Evolutionary conservation across 805 yeast species (phyloP).

Genomic region (Saccharomyces paradoxus): DNA sequence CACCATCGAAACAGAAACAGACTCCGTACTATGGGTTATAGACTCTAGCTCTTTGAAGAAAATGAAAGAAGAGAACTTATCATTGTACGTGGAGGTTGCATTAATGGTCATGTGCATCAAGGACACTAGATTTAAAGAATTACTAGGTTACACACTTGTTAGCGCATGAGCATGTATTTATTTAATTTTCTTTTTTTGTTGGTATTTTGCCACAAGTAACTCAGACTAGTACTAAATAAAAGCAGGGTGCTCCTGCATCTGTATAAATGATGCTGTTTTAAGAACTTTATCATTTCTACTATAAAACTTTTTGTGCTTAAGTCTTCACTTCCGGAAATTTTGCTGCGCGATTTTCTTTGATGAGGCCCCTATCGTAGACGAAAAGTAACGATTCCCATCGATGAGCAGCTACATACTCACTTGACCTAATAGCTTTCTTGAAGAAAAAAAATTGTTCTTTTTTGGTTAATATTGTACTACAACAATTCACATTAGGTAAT

Average conservation of each 20-base stretch:
- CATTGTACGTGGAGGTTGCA: constrained; percentile 55
- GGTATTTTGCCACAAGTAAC: neutral
- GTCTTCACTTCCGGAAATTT: neutral
- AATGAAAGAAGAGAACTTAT: constrained; percentile 42
- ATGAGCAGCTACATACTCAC: neutral
- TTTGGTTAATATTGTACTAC: neutral
- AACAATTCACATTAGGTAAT: neutral
- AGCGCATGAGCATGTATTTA: constrained; percentile 33
- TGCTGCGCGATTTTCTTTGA: neutral
- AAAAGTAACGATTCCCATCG: neutral
- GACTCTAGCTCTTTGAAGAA: constrained; percentile 38
- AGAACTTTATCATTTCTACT: neutral
- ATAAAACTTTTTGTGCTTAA: neutral
- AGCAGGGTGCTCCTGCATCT: neutral
- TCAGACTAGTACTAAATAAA: neutral
- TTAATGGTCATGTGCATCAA: constrained; percentile 53
- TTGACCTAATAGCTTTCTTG: neutral
- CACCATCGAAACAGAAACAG: constrained; percentile 48
- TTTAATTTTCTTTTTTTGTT: neutral
- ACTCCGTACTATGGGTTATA: constrained; percentile 63
- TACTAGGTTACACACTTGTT: constrained; percentile 69
- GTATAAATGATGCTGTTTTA: neutral
- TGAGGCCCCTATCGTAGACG: neutral
- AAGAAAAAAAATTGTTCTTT: neutral
- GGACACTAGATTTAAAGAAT: constrained; percentile 63